Evolutionary conservation across 2,329 filamentous ascomycete genomes (phyloP).

Genomic region (Ceratocystis diversiconidia): DNA sequence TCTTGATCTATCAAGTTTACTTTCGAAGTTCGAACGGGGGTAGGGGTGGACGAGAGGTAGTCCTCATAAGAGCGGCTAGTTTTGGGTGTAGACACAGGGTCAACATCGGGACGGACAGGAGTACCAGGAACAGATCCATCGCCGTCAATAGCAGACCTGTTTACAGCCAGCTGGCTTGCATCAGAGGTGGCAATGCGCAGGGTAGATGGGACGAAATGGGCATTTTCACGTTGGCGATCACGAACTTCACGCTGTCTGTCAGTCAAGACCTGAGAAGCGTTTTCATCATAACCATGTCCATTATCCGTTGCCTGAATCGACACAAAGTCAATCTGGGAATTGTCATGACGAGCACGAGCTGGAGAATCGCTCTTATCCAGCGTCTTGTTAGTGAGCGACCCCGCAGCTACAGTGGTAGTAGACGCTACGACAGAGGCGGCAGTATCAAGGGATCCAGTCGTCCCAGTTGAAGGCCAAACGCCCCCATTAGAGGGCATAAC

Average conservation of each 20-base stretch:
- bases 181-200: background rate
- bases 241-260: slow-evolving; percentile 67
- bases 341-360: slow-evolving; percentile 48
- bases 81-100: slow-evolving; percentile 31
- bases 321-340: slow-evolving; percentile 70
- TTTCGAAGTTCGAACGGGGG: slow-evolving; percentile 33
- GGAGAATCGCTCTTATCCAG: background rate
- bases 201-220: slow-evolving; percentile 21
- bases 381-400: slow-evolving; percentile 4
- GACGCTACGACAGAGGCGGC: background rate
- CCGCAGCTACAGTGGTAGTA: background rate
- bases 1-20: slow-evolving; percentile 29
- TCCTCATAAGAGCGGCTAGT: slow-evolving; percentile 32
- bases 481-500: slow-evolving; percentile 9
- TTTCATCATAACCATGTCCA: slow-evolving; percentile 30
- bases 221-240: slow-evolving; percentile 54
- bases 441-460: background rate
- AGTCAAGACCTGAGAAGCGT: slow-evolving; percentile 54
- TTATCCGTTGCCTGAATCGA: slow-evolving; percentile 45
- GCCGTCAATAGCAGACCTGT: background rate
- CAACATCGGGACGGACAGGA: background rate
- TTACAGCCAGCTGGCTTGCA: background rate
- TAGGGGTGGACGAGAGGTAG: slow-evolving; percentile 46
- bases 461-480: background rate
- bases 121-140: slow-evolving; percentile 21